A percentile compares a stretch with the other conserved stretches of the same genome.
Evolutionary conservation across 2,329 filamentous ascomycete species (phyloP).

Genomic region (Tolypocladium ophioglossoides): DNA sequence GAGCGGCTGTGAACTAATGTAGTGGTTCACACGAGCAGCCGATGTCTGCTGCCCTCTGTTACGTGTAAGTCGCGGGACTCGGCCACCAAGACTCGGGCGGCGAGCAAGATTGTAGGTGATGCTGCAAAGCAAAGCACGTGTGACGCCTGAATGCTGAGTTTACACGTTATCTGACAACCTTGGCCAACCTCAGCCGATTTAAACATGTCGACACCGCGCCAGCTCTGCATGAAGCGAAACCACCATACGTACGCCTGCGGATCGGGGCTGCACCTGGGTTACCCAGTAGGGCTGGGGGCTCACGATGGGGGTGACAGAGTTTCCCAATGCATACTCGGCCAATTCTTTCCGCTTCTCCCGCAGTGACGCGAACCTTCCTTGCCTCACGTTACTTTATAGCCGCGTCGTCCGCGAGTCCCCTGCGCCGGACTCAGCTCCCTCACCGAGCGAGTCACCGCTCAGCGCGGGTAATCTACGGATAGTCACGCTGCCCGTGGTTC

Average conservation of each 20-base stretch:
- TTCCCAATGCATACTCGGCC: not conserved
- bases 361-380: too few species aligned
- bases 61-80: not conserved
- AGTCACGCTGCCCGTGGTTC: not conserved
- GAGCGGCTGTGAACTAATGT: not conserved
- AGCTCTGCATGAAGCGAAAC: not conserved
- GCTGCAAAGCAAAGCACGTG: not conserved
- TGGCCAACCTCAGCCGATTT: not conserved
- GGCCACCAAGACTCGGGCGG: too few species aligned
- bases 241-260: not conserved
- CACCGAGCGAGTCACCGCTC: too few species aligned
- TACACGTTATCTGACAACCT: too few species aligned
- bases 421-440: not conserved
- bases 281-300: not conserved
- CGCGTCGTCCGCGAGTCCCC: too few species aligned
- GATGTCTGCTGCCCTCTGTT: not conserved
- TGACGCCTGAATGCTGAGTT: too few species aligned
- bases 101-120: not conserved
- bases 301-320: not conserved
- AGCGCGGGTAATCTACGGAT: conserved; percentile 2
- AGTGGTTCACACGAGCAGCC: not conserved
- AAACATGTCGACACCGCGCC: not conserved
- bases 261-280: not conserved
- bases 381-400: not conserved
- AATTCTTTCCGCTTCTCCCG: not conserved